A percentile compares a stretch with the other conserved stretches of the same genome.
Conservation (phyloP, 306 rosid species). For the Pachyrhizus erosus region DNA sequence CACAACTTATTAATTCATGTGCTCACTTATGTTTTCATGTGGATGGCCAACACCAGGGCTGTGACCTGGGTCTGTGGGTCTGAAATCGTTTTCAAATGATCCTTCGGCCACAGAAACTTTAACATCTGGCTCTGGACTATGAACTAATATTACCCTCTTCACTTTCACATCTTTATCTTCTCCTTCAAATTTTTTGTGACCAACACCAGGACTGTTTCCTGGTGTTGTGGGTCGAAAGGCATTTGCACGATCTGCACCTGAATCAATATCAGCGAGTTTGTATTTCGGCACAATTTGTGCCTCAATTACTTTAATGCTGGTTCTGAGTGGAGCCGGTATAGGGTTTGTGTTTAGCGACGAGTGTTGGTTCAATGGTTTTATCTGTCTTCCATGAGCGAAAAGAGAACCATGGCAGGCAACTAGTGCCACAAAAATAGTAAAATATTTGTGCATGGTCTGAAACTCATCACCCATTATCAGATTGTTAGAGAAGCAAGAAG, state of each 20-base stretch:
- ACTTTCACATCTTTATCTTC: background rate
- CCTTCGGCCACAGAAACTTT: background rate
- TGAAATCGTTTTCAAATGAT: background rate
- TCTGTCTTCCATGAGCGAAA: background rate
- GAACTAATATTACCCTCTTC: background rate
- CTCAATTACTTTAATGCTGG: background rate
- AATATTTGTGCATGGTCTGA: background rate
- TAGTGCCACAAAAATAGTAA: background rate
- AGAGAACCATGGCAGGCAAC: background rate
- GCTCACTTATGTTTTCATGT: background rate
- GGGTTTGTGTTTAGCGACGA: background rate
- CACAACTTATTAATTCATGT: background rate
- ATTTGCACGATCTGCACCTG: background rate
- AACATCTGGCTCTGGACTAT: background rate
- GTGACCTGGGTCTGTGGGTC: background rate
- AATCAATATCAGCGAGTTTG: background rate
- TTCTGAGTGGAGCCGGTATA: background rate
- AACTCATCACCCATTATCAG: background rate
- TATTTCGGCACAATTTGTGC: background rate
- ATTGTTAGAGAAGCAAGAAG: background rate
- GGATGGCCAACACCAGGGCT: constrained; percentile 7
- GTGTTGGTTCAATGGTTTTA: background rate
- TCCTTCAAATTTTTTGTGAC: background rate
- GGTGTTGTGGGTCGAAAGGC: background rate
- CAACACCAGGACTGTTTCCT: constrained; percentile 8